A percentile compares a stretch with the other conserved stretches of the same genome.
Evolutionary conservation across 1,139 yeast genomes (phyloP).

Genomic region (Candida anutae): DNA sequence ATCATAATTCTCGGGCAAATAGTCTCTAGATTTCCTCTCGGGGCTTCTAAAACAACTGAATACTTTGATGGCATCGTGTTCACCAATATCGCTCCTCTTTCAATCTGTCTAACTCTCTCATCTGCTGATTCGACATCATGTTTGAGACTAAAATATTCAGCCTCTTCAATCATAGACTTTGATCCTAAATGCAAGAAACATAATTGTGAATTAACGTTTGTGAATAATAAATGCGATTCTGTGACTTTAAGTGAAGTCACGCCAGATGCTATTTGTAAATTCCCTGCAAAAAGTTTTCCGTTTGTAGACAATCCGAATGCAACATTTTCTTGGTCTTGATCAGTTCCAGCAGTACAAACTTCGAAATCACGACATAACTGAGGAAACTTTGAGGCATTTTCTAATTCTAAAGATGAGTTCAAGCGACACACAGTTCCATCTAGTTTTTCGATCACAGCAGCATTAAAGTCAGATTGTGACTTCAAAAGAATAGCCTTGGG

Average conservation of each 20-base stretch:
- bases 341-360: constrained; percentile 25
- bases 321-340: constrained; percentile 21
- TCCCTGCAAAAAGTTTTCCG: constrained; percentile 69
- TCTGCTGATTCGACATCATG: constrained; percentile 36
- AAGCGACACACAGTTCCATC: constrained; percentile 53
- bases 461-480: constrained; percentile 46
- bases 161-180: constrained; percentile 8
- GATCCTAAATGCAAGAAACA: constrained; percentile 70
- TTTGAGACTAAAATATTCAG: no score
- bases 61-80: constrained; percentile 77
- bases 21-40: constrained; percentile 93
- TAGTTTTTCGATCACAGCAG: constrained; percentile 51
- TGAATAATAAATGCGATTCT: constrained; percentile 66
- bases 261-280: constrained; percentile 56
- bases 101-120: constrained; percentile 83
- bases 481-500: constrained; percentile 50
- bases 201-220: constrained; percentile 81
- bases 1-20: constrained; percentile 92
- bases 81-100: constrained; percentile 80
- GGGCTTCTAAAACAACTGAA: constrained; percentile 84
- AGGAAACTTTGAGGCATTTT: constrained; percentile 47
- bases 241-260: constrained; percentile 79
- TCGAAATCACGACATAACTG: constrained; percentile 62
- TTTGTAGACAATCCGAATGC: constrained; percentile 67
- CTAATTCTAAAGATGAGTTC: constrained; percentile 16